phyloP scores from a whole-genome alignment of 768 basidiomycete genomes.

The Podaxis sp. region DNA sequence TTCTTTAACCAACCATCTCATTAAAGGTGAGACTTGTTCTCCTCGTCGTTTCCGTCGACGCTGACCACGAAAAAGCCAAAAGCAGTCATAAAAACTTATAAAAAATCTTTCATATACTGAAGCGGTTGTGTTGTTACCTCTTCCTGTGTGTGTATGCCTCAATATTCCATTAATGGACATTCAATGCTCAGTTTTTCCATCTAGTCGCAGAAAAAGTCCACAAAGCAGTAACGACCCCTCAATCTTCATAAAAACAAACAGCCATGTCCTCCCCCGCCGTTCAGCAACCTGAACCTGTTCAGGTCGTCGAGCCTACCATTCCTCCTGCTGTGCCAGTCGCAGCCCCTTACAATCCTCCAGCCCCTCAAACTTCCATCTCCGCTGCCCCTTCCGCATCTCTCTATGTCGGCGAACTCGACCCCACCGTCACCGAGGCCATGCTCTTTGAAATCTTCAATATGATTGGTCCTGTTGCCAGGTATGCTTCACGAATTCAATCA shows the following conservation, averaged over 20 bases:
- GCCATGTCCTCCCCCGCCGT: conserved; percentile 58
- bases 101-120: conserved; percentile 60
- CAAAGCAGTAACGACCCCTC: conserved; percentile 90
- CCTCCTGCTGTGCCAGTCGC: conserved; percentile 41
- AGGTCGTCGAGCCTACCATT: conserved; percentile 44
- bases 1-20: conserved; percentile 63
- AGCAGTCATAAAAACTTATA: conserved; percentile 62
- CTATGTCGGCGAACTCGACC: conserved; percentile 98
- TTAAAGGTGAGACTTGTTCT: conserved; percentile 48
- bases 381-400: conserved; percentile 86
- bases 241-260: conserved; percentile 41
- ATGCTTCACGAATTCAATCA: conserved; percentile 21
- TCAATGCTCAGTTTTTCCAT: conserved; percentile 15
- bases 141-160: conserved; percentile 52
- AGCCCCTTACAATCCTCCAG: conserved; percentile 56
- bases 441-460: conserved; percentile 99
- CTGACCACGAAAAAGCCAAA: conserved; percentile 45
- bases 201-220: conserved; percentile 73
- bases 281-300: conserved; percentile 48
- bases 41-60: conserved; percentile 10
- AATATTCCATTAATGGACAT: conserved; percentile 13
- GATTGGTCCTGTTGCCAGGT: conserved; percentile 99
- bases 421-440: conserved; percentile 98
- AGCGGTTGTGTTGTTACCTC: conserved; percentile 71
- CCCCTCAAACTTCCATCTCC: conserved; percentile 47